phyloP scores from a whole-genome alignment of 2,329 filamentous ascomycete genomes.

The Thielaviopsis musarum region DNA sequence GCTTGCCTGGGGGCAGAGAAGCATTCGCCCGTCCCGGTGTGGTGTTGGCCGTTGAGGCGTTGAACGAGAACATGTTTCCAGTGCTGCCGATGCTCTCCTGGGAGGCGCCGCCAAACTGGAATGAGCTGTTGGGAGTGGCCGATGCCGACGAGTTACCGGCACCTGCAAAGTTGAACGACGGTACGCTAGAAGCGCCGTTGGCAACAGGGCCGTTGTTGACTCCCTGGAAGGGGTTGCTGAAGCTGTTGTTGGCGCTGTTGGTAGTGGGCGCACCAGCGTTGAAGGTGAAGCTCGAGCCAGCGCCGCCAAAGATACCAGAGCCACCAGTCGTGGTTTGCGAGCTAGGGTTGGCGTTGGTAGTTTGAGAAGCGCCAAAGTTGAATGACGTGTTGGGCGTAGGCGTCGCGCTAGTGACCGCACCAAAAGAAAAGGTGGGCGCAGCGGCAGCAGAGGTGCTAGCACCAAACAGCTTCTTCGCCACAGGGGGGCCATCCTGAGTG shows the following conservation, averaged over 20 bases:
- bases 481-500: conserved; percentile 11
- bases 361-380: conserved; percentile 22
- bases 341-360: conserved; percentile 2
- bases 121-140: conserved; percentile 7
- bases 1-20: conserved; percentile 20
- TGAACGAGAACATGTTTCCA: conserved; percentile 12
- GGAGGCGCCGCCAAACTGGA: conserved; percentile 12
- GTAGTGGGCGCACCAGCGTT: conserved; percentile 9
- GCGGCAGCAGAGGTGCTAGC: background rate
- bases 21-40: conserved; percentile 8
- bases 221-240: conserved; percentile 25
- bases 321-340: conserved; percentile 10
- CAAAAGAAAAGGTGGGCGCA: conserved; percentile 22
- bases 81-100: conserved; percentile 17
- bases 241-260: conserved; percentile 16
- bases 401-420: conserved; percentile 15
- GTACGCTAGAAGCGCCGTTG: conserved; percentile 13
- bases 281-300: conserved; percentile 15
- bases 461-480: conserved; percentile 14
- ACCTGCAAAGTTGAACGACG: conserved; percentile 24
- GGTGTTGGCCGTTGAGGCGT: conserved; percentile 1
- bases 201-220: background rate
- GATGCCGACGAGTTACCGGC: conserved; percentile 11
- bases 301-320: conserved; percentile 19
- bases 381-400: conserved; percentile 17